Evolutionary conservation across 257 asterid genomes (phyloP), one percentile per base, ranked within the genome.

Genomic region (Sherardia arvensis): DNA sequence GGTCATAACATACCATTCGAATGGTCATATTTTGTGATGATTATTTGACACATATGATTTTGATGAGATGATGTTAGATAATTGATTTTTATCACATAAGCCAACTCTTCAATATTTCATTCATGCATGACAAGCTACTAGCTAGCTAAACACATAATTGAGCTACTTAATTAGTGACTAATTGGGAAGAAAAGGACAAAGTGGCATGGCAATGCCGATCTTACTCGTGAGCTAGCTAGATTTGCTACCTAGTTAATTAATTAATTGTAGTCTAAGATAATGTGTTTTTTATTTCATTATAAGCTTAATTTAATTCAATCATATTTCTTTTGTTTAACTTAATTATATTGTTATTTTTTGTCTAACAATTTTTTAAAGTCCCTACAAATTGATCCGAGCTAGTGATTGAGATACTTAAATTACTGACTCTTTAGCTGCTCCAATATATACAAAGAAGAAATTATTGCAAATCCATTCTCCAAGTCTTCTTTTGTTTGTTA

Each of bases 391-490:
- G 58, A 63, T 21, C 26, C 55, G 4, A 4, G 34, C 25, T 23
- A 62, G 23, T 40, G 66, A n/a, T 18, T 43, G 68, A 62, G 67
- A 69, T 69, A 18, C 63, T n/a, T 29, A 29, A 17, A 33, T 53
- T 47, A 57, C 74, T 32, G 47, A 47, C 66, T 45, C 70, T 70
- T 25, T 45, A 63, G 49, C 70, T 64, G 47, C 66, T 45, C 23
- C 66, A 26, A 15, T 5, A 7, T 11, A 69, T n/a, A 26, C 48
- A 5, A 64, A 57, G 4, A 45, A 18, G 38, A 43, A 49, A 64
- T 4, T 29, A 55, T 20, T 25, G 15, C 56, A 49, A 49, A 12
- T 27, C 61, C 32, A 18, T 64, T 28, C 59, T 64, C 32, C 22
- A 45, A 64, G 33, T 29, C 45, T 21, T 5, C 4, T 14, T 21